Evolutionary conservation across 345 rosid species (phyloP).

Genomic region (Cardamine resedifolia): DNA sequence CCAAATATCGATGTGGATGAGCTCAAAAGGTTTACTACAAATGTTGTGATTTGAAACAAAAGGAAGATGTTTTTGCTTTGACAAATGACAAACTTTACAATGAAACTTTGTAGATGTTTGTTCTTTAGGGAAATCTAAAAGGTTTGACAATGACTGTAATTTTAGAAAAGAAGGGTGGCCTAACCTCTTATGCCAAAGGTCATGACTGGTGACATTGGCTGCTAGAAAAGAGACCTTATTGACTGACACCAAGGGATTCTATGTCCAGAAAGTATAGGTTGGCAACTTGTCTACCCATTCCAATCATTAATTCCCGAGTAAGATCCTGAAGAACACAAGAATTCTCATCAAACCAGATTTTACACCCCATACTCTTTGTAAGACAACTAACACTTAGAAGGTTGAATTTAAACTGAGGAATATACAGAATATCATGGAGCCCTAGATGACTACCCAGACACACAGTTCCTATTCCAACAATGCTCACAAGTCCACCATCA

Average conservation of each 20-base stretch:
- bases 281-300: not conserved
- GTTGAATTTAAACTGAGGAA: not conserved
- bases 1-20: too few relatives aligned
- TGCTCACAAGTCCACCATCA: not conserved
- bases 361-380: rapidly evolving
- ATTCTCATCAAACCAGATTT: not conserved
- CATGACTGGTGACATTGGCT: too few relatives aligned
- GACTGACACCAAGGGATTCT: not conserved
- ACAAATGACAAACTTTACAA: too few relatives aligned
- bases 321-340: not conserved
- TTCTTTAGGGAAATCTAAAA: too few relatives aligned
- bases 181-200: too few relatives aligned
- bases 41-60: too few relatives aligned
- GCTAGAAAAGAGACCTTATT: too few relatives aligned
- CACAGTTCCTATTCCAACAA: not conserved
- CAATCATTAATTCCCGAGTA: not conserved
- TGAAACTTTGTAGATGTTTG: too few relatives aligned
- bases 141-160: too few relatives aligned
- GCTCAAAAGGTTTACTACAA: too few relatives aligned
- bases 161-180: too few relatives aligned
- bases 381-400: not conserved
- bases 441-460: rapidly evolving
- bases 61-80: too few relatives aligned
- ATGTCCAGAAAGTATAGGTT: not conserved
- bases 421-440: not conserved